Percentiles rank a stretch among this genome's conserved stretches.
Evolutionary conservation across 306 rosid genomes (phyloP).

Genomic region (Carpinus fangiana): DNA sequence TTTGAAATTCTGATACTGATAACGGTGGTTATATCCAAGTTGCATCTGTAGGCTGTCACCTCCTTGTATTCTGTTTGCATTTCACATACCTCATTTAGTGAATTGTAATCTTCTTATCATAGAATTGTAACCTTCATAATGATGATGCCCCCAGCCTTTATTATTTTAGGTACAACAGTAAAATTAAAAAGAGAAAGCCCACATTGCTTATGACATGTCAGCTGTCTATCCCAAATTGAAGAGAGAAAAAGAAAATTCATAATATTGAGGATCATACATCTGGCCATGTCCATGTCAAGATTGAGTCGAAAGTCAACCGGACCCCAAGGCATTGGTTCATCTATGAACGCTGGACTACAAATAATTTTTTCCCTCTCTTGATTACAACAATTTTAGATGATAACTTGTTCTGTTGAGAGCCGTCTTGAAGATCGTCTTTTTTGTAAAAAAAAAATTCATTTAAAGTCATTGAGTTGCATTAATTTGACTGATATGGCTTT

Average conservation of each 20-base stretch:
- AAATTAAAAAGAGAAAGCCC: not conserved
- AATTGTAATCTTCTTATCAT: conserved; percentile 1
- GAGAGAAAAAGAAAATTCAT: no score
- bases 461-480: conserved; percentile 5
- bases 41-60: not conserved
- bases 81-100: not conserved
- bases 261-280: no score
- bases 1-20: not conserved
- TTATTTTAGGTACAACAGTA: not conserved
- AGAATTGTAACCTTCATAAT: no score
- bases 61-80: not conserved
- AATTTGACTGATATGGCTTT: conserved; percentile 18
- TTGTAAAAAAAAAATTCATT: not conserved
- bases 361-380: not conserved
- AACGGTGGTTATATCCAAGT: not conserved
- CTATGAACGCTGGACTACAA: not conserved
- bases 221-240: not conserved
- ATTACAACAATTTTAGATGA: not conserved
- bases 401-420: not conserved
- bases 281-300: not conserved
- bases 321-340: not conserved
- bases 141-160: not conserved
- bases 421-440: not conserved
- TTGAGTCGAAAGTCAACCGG: not conserved
- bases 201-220: not conserved